A percentile compares a stretch with the other conserved stretches of the same genome.
phyloP scores from a whole-genome alignment of 352 stramenopile species.

The Phytopythium vexans region DNA sequence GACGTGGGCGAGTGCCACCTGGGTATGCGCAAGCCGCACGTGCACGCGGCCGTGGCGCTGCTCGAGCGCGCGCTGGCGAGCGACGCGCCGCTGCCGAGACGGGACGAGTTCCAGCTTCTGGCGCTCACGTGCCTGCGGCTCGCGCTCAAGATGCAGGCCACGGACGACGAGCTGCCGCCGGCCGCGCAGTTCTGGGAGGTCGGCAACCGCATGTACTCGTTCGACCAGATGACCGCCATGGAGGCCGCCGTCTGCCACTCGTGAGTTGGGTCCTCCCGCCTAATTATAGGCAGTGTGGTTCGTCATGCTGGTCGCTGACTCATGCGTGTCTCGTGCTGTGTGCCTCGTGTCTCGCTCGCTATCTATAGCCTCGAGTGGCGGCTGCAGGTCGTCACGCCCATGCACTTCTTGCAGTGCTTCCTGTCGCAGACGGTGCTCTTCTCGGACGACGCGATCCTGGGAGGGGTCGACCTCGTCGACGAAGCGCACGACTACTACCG shows the following conservation, averaged over 20 bases:
- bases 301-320: too few relatives aligned
- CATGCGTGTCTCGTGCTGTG: too few relatives aligned
- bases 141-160: slow-evolving; percentile 75
- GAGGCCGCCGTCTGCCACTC: slow-evolving; percentile 53
- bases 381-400: slow-evolving; percentile 60
- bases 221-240: slow-evolving; percentile 76
- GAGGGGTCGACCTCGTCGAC: slow-evolving; percentile 60
- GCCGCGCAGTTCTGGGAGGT: slow-evolving; percentile 86
- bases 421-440: slow-evolving; percentile 78
- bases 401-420: slow-evolving; percentile 84
- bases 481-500: slow-evolving; percentile 76
- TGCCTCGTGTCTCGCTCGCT: too few relatives aligned
- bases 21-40: slow-evolving; percentile 76
- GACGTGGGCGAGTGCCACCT: slow-evolving; percentile 81
- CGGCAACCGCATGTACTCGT: slow-evolving; percentile 81
- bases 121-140: slow-evolving; percentile 79
- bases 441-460: slow-evolving; percentile 69
- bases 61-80: slow-evolving; percentile 70
- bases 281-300: slow-evolving; percentile 3
- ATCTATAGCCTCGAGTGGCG: slow-evolving; percentile 63
- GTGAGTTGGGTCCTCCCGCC: slow-evolving; percentile 16
- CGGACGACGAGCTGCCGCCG: slow-evolving; percentile 76
- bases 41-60: slow-evolving; percentile 79
- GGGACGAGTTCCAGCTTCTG: slow-evolving; percentile 80
- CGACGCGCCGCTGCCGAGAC: slow-evolving; percentile 42